Conservation (phyloP, 1,139 yeast species). For the Pneumocystis canis region DNA sequence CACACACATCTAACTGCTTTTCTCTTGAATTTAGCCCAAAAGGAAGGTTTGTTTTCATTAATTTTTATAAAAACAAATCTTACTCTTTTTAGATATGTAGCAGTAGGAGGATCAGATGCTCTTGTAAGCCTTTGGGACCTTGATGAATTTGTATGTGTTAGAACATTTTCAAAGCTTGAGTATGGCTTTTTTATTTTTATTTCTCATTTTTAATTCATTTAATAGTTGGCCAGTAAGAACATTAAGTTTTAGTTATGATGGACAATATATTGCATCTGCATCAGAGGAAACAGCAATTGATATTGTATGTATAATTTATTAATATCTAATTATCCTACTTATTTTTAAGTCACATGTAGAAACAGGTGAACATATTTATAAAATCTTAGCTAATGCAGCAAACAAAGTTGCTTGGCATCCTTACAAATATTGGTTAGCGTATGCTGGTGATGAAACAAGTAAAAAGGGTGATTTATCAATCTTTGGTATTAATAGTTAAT, state of each 20-base stretch:
- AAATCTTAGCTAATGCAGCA: constrained; percentile 15
- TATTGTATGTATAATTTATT: constrained; percentile 16
- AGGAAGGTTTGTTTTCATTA: constrained; percentile 26
- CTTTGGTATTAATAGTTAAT: background rate
- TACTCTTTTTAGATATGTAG: constrained; percentile 24
- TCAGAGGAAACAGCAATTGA: constrained; percentile 32
- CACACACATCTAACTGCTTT: constrained; percentile 11
- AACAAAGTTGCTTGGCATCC: constrained; percentile 24
- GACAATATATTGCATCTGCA: constrained; percentile 76
- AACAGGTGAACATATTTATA: constrained; percentile 20
- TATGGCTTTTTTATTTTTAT: background rate
- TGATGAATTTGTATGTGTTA: constrained; percentile 31
- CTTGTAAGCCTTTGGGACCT: constrained; percentile 49
- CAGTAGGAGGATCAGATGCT: constrained; percentile 59
- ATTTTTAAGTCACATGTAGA: constrained; percentile 16
- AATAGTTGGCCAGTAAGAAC: constrained; percentile 20
- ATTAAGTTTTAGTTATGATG: constrained; percentile 71
- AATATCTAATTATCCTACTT: background rate
- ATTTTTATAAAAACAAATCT: background rate
- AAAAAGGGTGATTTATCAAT: background rate
- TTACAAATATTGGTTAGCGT: constrained; percentile 21
- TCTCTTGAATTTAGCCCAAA: constrained; percentile 40
- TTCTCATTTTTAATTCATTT: background rate
- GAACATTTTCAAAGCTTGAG: constrained; percentile 35
- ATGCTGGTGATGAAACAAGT: constrained; percentile 11